Conservation (phyloP, 2,329 filamentous ascomycete species). For the Arachnopeziza araneosa region DNA sequence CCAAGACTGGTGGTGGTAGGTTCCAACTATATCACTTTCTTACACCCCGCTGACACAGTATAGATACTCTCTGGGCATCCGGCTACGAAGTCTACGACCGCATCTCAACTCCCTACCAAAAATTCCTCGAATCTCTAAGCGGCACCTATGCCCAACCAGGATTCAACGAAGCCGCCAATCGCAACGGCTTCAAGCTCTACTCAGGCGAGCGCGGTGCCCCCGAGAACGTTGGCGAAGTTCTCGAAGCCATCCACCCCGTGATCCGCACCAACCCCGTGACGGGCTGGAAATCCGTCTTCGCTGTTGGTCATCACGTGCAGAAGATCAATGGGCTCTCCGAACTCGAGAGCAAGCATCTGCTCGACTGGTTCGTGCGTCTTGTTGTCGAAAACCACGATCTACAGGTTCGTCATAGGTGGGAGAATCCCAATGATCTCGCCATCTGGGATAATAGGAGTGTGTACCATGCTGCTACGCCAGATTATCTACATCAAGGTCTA, state of each 20-base stretch:
- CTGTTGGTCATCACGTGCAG: constrained; percentile 44
- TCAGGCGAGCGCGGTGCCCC: constrained; percentile 40
- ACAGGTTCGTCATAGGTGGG: constrained; percentile 40
- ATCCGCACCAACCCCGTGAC: constrained; percentile 53
- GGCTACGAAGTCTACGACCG: constrained; percentile 64
- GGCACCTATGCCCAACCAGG: constrained; percentile 47
- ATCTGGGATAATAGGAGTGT: constrained; percentile 55
- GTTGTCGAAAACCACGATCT: constrained; percentile 51
- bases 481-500: constrained; percentile 39
- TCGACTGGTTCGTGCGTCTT: constrained; percentile 46
- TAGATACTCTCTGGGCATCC: constrained; percentile 60
- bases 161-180: constrained; percentile 44
- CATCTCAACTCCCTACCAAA: constrained; percentile 49
- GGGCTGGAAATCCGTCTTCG: constrained; percentile 51
- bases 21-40: background rate
- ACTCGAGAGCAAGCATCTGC: constrained; percentile 42
- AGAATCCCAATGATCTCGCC: constrained; percentile 35
- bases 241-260: constrained; percentile 48
- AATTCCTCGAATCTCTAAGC: constrained; percentile 53
- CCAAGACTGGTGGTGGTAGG: constrained; percentile 29
- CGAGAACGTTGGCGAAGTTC: constrained; percentile 42
- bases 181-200: constrained; percentile 42
- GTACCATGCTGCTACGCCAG: constrained; percentile 50
- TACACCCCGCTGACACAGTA: background rate
- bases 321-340: constrained; percentile 46